Percentiles rank a stretch among this genome's conserved stretches.
Evolutionary conservation across 2,329 filamentous ascomycete genomes (phyloP).

Genomic region (Penicillium vulpinum): DNA sequence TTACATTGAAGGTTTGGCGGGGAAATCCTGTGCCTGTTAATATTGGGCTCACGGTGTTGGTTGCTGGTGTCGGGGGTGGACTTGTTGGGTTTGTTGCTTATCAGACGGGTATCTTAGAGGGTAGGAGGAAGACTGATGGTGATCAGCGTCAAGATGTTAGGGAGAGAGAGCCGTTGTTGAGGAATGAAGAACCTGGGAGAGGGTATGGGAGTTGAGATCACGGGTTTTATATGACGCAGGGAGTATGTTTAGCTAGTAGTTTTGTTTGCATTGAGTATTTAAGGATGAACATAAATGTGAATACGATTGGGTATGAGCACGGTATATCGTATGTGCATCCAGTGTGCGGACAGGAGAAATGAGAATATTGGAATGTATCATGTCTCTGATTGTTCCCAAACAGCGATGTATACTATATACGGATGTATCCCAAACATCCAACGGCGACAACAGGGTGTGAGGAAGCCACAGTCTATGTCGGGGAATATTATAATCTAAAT

Average conservation of each 20-base stretch:
- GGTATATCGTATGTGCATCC: not conserved
- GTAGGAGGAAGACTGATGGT: not conserved
- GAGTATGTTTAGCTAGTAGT: not conserved
- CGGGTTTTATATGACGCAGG: not conserved
- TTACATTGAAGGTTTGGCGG: slow-evolving; percentile 71
- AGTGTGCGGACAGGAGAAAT: not conserved
- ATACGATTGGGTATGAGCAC: not conserved
- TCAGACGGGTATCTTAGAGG: slow-evolving; percentile 42
- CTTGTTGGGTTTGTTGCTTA: slow-evolving; percentile 67
- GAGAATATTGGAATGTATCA: not conserved
- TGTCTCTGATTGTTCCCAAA: not conserved
- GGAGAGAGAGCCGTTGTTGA: slow-evolving; percentile 5
- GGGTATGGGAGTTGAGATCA: not conserved
- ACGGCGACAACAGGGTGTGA: not conserved
- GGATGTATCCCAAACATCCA: not conserved
- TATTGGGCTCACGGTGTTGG: slow-evolving; percentile 62
- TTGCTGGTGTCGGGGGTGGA: slow-evolving; percentile 62
- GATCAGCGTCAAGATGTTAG: not conserved
- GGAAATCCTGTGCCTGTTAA: slow-evolving; percentile 79
- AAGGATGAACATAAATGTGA: no score
- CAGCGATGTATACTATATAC: not conserved
- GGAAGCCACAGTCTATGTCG: not conserved
- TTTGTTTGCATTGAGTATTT: not conserved
- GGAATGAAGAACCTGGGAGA: not conserved
- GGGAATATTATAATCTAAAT: not conserved